A percentile compares a stretch with the other conserved stretches of the same genome.
These are phyloP conservation scores for Sclerotinia borealis DNA, from an alignment of 2,329 filamentous ascomycete species.

Conservation along the genomic window DNA sequence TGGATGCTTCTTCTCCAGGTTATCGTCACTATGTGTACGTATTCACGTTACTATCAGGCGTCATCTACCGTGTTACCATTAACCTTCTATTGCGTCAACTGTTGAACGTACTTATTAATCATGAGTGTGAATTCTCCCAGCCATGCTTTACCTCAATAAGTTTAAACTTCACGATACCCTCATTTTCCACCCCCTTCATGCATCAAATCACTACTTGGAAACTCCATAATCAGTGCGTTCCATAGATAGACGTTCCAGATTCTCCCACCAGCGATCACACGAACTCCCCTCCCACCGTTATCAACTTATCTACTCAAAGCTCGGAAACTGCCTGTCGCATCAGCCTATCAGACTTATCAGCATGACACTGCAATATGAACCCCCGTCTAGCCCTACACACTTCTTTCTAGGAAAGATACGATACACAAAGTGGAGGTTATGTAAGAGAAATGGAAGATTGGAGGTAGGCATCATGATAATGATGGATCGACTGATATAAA, in stretches of 20 bases:
- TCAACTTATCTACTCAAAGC: constrained; percentile 5
- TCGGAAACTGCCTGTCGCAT: background rate
- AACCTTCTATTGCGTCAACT: background rate
- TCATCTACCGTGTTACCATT: background rate
- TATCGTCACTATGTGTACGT: background rate
- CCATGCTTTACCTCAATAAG: background rate
- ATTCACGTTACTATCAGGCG: background rate
- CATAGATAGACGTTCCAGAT: background rate
- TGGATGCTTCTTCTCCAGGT: background rate
- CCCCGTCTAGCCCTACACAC: constrained; percentile 9
- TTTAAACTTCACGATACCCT: background rate
- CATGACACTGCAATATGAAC: constrained; percentile 6
- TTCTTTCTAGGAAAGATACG: background rate
- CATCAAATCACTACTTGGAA: background rate
- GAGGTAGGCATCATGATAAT: background rate
- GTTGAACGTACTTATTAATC: background rate
- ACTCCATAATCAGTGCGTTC: background rate
- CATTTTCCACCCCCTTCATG: background rate
- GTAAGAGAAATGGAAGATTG: constrained; percentile 6
- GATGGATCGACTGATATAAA: background rate
- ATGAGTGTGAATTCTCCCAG: background rate
- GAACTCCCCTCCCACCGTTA: constrained; percentile 13
- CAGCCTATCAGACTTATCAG: constrained; percentile 11
- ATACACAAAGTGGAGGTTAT: constrained; percentile 7
- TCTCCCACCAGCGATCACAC: constrained; percentile 2